Conservation (phyloP, 2,329 filamentous ascomycete species). For the Helotiales sp. region DNA sequence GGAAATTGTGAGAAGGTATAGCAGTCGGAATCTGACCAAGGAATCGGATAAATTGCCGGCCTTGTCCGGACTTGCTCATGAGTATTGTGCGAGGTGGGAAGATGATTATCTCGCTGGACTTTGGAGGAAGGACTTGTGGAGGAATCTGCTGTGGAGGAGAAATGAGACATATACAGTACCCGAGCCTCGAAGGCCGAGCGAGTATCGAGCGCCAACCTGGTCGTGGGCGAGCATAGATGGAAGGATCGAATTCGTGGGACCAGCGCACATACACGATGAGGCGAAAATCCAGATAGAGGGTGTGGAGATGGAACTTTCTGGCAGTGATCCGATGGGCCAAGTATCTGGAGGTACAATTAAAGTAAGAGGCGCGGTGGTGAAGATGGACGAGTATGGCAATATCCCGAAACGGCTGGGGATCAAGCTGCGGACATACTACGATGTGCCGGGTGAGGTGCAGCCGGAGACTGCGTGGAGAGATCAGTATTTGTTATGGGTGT, state of each 20-base stretch:
- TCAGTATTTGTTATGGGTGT: slow-evolving; percentile 1
- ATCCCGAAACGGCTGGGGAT: background rate
- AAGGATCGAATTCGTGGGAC: background rate
- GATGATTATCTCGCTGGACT: slow-evolving; percentile 12
- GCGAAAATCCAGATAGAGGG: background rate
- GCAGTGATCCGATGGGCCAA: slow-evolving; percentile 3
- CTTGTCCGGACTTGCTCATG: slow-evolving; percentile 4
- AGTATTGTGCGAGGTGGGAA: slow-evolving; percentile 3
- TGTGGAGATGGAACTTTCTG: background rate
- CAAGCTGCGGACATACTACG: background rate
- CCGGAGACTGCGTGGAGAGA: background rate
- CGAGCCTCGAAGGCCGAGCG: background rate
- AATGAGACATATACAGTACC: background rate
- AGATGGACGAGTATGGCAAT: slow-evolving; percentile 5
- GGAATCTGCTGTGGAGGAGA: slow-evolving; percentile 2
- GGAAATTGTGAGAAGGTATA: slow-evolving; percentile 11
- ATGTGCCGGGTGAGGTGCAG: background rate
- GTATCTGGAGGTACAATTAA: background rate
- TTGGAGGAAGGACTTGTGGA: slow-evolving; percentile 1
- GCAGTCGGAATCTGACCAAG: background rate
- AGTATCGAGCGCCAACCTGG: slow-evolving; percentile 13
- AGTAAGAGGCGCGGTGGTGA: background rate
- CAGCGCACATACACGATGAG: background rate
- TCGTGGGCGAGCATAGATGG: slow-evolving; percentile 14
- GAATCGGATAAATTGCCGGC: slow-evolving; percentile 12